Percentiles rank a stretch among this genome's conserved stretches.
Evolutionary conservation across 1,139 yeast genomes (phyloP).

Genomic region (Taphrina wiesneri): DNA sequence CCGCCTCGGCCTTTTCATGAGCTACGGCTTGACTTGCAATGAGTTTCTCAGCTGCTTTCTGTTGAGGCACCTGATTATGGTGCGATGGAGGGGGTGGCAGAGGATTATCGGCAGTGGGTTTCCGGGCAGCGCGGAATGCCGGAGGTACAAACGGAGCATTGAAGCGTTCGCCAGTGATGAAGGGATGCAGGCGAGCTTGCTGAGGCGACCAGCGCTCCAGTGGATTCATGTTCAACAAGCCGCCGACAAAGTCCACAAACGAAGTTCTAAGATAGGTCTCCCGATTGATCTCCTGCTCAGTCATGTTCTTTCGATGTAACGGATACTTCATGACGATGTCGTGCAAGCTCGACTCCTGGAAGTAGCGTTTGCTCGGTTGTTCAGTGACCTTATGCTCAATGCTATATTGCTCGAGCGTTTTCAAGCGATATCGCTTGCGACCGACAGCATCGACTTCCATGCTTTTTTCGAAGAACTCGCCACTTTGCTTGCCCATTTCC

Average conservation of each 20-base stretch:
- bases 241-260: constrained; percentile 73
- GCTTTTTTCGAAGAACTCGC: constrained; percentile 60
- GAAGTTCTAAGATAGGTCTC: constrained; percentile 47
- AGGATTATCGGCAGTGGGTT: constrained; percentile 29
- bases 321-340: constrained; percentile 78
- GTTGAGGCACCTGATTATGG: constrained; percentile 32
- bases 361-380: constrained; percentile 80
- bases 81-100: constrained; percentile 33
- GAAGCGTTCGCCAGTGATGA: constrained; percentile 56
- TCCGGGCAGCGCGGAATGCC: constrained; percentile 18
- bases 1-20: constrained; percentile 30
- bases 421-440: constrained; percentile 52
- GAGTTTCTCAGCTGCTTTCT: constrained; percentile 29
- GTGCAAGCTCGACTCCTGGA: constrained; percentile 67
- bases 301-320: constrained; percentile 58
- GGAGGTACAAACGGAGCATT: constrained; percentile 44
- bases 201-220: constrained; percentile 95
- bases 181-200: constrained; percentile 90
- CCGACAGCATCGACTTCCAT: constrained; percentile 47
- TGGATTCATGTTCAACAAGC: constrained; percentile 81
- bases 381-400: constrained; percentile 61
- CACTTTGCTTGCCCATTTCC: constrained; percentile 86
- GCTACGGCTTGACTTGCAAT: constrained; percentile 31
- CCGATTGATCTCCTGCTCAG: constrained; percentile 52
- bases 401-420: constrained; percentile 62